Percentiles rank a stretch among this genome's conserved stretches.
These are phyloP conservation scores for Alternaria viburni DNA, from an alignment of 2,329 filamentous ascomycete genomes.

Conservation along the genomic window DNA sequence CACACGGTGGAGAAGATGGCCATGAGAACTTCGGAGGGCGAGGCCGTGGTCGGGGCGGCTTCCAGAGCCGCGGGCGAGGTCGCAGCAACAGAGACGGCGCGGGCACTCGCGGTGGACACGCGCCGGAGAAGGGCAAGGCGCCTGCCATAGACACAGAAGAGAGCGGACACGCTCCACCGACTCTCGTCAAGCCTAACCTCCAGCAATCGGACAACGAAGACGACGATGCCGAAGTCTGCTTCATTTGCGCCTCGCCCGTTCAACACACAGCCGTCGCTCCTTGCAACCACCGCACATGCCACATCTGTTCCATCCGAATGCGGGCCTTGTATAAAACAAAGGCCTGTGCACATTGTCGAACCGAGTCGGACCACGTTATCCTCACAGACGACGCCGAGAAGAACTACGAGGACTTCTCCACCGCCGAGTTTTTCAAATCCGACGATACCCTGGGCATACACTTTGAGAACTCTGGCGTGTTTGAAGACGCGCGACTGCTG, in stretches of 20 bases:
- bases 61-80: slow-evolving; percentile 38
- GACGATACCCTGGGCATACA: slow-evolving; percentile 90
- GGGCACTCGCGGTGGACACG: slow-evolving; percentile 31
- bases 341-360: slow-evolving; percentile 93
- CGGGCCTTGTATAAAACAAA: slow-evolving; percentile 95
- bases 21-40: slow-evolving; percentile 27
- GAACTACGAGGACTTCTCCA: slow-evolving; percentile 81
- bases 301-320: slow-evolving; percentile 91
- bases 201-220: slow-evolving; percentile 30
- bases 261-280: slow-evolving; percentile 87
- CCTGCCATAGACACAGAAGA: slow-evolving; percentile 18
- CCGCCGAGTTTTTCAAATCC: slow-evolving; percentile 73
- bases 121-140: slow-evolving; percentile 39
- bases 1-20: slow-evolving; percentile 25
- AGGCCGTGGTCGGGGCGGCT: slow-evolving; percentile 46
- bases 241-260: slow-evolving; percentile 93
- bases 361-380: slow-evolving; percentile 79
- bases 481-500: slow-evolving; percentile 86
- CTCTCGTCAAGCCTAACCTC: slow-evolving; percentile 4
- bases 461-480: slow-evolving; percentile 87
- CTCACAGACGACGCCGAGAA: slow-evolving; percentile 88
- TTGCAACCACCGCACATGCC: slow-evolving; percentile 95
- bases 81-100: slow-evolving; percentile 44
- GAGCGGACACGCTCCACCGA: slow-evolving; percentile 2
- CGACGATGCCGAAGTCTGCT: slow-evolving; percentile 78